Conservation (phyloP, 441 rosid species). For the Euphorbia schlechtendalii region DNA sequence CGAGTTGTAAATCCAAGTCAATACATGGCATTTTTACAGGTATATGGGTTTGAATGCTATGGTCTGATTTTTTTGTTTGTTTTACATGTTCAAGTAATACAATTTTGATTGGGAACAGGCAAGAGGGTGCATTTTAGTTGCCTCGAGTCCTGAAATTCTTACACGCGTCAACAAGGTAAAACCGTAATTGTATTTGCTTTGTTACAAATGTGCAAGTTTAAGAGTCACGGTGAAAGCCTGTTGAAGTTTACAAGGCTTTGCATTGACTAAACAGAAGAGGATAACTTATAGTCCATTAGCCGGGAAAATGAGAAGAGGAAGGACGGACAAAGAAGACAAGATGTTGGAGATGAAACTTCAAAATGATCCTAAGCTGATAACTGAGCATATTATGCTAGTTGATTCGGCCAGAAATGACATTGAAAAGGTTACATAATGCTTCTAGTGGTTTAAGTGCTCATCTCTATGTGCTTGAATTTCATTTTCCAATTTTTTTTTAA, state of each 20-base stretch:
- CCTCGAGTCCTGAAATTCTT: too few species aligned
- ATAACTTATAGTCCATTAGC: conserved; percentile 79
- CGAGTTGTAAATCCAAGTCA: conserved; percentile 95
- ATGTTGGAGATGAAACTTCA: conserved; percentile 47
- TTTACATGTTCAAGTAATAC: neutral
- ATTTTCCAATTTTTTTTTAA: neutral
- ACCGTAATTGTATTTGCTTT: neutral
- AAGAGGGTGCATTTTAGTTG: conserved; percentile 73
- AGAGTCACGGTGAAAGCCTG: neutral
- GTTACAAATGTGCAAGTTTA: neutral
- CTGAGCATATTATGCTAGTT: conserved; percentile 82
- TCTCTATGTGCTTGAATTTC: neutral
- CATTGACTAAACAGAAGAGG: conserved; percentile 42
- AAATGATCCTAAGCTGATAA: conserved; percentile 73
- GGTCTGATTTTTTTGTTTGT: neutral
- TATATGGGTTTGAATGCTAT: conserved; percentile 21
- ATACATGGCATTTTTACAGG: conserved; percentile 83
- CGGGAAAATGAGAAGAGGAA: conserved; percentile 78
- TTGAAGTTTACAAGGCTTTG: neutral
- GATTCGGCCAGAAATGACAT: conserved; percentile 85
- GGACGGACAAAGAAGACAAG: conserved; percentile 56
- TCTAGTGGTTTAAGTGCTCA: too few species aligned
- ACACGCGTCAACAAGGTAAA: conserved; percentile 69
- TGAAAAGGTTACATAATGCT: conserved; percentile 49
- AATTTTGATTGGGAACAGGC: conserved; percentile 33